A percentile compares a stretch with the other conserved stretches of the same genome.
These are phyloP conservation scores for Paramecium bursaria DNA, from an alignment of 73 alveolate species.

Conservation along the genomic window DNA sequence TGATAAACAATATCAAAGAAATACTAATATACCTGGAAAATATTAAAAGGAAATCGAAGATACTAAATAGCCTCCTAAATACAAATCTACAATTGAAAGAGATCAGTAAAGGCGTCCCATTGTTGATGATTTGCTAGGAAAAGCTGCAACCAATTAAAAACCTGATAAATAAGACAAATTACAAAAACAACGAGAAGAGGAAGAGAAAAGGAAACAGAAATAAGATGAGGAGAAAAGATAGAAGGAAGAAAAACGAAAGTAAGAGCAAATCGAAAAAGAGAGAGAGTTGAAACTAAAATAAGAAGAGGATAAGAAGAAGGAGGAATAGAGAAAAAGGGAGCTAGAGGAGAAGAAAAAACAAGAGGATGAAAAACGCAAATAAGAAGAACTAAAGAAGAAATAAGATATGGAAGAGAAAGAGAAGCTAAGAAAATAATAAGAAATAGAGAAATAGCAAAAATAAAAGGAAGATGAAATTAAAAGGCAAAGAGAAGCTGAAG, in stretches of 20 bases:
- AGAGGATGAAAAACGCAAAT: not conserved
- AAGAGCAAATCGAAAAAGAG: not conserved
- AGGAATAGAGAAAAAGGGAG: not conserved
- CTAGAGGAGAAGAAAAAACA: not conserved
- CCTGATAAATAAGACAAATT: not conserved
- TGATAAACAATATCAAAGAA: not conserved
- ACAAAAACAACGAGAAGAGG: not conserved
- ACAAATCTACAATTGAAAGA: not conserved
- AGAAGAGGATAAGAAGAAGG: not conserved
- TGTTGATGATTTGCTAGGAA: not conserved
- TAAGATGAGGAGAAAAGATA: not conserved
- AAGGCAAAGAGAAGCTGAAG: not conserved
- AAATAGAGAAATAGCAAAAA: not conserved
- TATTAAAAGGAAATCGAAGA: slow-evolving; percentile 5
- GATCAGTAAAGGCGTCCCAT: not conserved
- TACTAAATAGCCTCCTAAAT: not conserved
- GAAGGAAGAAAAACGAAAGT: not conserved
- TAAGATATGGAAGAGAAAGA: not conserved
- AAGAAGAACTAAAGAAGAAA: not conserved
- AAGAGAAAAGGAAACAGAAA: not conserved
- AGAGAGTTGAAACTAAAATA: not conserved
- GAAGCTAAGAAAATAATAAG: not conserved
- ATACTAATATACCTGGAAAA: not conserved
- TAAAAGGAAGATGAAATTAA: not conserved
- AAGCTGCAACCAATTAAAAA: not conserved